phyloP scores from a whole-genome alignment of 768 basidiomycete genomes.

The Hebeloma cylindrosporum region DNA sequence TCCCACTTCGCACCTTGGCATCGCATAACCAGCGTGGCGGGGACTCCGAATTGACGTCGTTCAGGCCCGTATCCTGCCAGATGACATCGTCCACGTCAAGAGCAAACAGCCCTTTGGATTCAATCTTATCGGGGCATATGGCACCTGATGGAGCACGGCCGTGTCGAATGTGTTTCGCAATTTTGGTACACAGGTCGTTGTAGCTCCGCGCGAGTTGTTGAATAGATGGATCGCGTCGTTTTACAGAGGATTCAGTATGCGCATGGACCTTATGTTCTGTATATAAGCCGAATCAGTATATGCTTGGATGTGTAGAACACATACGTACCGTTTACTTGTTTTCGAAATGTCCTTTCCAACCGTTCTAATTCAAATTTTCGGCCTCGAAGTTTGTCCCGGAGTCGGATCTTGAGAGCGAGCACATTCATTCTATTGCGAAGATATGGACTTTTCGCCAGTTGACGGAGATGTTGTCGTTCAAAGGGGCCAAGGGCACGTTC shows the following conservation, averaged over 20 bases:
- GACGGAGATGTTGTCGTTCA: not conserved
- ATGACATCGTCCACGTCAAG: constrained; percentile 8
- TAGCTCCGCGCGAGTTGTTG: constrained; percentile 21
- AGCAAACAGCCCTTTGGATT: not conserved
- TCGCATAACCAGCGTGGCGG: constrained; percentile 3
- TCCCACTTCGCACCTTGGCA: constrained; percentile 1
- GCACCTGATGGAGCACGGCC: constrained; percentile 23
- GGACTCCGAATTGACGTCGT: not conserved
- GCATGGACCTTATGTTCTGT: constrained; percentile 19
- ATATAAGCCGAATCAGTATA: too few relatives aligned
- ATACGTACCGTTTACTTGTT: constrained; percentile 25
- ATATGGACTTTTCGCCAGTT: not conserved
- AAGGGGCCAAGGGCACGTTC: too few relatives aligned
- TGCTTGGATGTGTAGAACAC: too few relatives aligned
- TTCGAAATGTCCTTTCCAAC: constrained; percentile 20
- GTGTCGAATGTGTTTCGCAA: constrained; percentile 18
- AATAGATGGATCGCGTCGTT: constrained; percentile 26
- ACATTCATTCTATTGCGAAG: constrained; percentile 16
- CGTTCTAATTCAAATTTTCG: constrained; percentile 29
- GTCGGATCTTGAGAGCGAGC: constrained; percentile 19
- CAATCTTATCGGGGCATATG: constrained; percentile 15
- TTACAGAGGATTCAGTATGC: constrained; percentile 25
- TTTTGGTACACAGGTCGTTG: constrained; percentile 26
- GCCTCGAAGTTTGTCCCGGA: constrained; percentile 17
- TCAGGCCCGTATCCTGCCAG: constrained; percentile 7